These are phyloP conservation scores for Ophiostoma populinum DNA, from an alignment of 2,329 filamentous ascomycete species.

Conservation along the genomic window DNA sequence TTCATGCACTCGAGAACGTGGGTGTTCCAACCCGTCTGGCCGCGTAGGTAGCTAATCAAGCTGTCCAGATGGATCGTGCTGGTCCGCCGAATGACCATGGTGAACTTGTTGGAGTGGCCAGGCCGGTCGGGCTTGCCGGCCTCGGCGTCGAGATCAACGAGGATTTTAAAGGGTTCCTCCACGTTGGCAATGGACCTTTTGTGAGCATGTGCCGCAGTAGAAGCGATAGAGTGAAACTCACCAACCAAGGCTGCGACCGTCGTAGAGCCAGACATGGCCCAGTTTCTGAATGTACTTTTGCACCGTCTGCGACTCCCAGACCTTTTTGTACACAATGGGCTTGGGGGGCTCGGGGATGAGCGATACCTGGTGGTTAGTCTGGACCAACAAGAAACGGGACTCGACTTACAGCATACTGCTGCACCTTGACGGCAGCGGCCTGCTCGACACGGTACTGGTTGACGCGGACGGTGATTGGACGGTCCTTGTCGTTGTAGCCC, in stretches of 20 bases:
- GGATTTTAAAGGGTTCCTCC: constrained; percentile 30
- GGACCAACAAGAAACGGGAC: background rate
- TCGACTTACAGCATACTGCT: constrained; percentile 67
- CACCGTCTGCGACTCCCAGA: constrained; percentile 52
- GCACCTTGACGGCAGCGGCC: constrained; percentile 28
- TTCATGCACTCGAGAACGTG: constrained; percentile 62
- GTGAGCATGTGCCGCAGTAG: background rate
- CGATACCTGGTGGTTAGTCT: constrained; percentile 33
- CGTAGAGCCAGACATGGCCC: constrained; percentile 53
- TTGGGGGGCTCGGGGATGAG: constrained; percentile 47
- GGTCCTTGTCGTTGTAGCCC: constrained; percentile 40
- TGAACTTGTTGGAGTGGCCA: constrained; percentile 30
- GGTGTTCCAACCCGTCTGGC: constrained; percentile 42
- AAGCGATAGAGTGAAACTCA: constrained; percentile 20
- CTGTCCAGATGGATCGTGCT: constrained; percentile 50
- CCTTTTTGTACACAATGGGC: constrained; percentile 49
- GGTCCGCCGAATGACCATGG: constrained; percentile 45
- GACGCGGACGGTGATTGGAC: constrained; percentile 35
- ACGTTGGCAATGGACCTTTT: constrained; percentile 22
- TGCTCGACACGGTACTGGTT: constrained; percentile 19
- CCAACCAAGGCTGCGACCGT: constrained; percentile 81
- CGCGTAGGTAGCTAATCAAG: constrained; percentile 48
- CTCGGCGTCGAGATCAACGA: constrained; percentile 58
- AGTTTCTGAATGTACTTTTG: constrained; percentile 32
- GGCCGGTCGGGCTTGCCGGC: constrained; percentile 19